Base-by-base conservation (phyloP, 805 yeast genomes). In the Grigorovia humatica region DNA sequence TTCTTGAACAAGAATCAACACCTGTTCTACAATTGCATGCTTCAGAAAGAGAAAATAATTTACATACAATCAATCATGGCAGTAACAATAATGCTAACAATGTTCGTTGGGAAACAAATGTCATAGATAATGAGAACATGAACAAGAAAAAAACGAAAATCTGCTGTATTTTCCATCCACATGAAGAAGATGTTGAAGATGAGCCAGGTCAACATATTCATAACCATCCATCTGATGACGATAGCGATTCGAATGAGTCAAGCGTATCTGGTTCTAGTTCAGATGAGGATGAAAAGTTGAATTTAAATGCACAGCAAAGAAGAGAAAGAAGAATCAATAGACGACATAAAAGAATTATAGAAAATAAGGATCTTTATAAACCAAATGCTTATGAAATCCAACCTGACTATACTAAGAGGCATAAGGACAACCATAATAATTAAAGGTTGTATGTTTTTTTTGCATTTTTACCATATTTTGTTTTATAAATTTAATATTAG, bases 311-410 rank as follows among this genome's bases (percentile, higher is more conserved):
- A 15, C 67, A 67, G 20, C 63, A 61, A 48, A 66, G 69, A 52
- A 62, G 65, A 61, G 52, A 60, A 56, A 57, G 67, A 60, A 59
- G 70, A 59, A 55, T 64, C 54, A 64, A 59, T 58, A 60, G 68
- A 66, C 66, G 68, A 54, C 68, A 61, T 54, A 61, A 53, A 52
- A 65, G 59, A 47, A 46, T 50, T 32, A 48, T 66, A 12, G 54
- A 57, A 29, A 52, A 59, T 43, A 60, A 59, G 47, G 58, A 62
- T 41, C 54, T 60, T 9, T 69, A 72, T 46, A 71, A 74, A 55
- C 95, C 86, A 19, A 87, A 91, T 68, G 96, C 96, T 0, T 91
- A 91, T 61, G 98, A 90, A 65, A 70, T 79, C 41, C 96, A 88
- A 66, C 97, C 96, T 1, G 78, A 73, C 58, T 82, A 81, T 60